Evolutionary conservation across 306 rosid genomes (phyloP).

Genomic region (Begonia loranthoides): DNA sequence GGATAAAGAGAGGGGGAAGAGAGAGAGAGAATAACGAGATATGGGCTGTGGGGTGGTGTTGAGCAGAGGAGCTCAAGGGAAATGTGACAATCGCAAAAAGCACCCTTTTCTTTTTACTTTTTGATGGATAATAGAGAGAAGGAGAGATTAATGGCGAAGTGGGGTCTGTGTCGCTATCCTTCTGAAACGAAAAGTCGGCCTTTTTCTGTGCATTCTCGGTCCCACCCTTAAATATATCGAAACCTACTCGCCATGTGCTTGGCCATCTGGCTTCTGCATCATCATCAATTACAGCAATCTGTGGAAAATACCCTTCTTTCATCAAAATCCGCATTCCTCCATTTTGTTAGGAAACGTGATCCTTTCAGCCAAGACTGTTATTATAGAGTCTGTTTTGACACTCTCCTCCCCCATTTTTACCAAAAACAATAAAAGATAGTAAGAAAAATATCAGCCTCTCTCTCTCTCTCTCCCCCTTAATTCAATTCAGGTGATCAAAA

Average conservation of each 20-base stretch:
- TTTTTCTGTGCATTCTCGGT: background rate
- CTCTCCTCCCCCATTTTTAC: no score
- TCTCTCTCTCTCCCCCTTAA: no score
- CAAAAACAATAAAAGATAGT: no score
- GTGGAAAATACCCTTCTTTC: no score
- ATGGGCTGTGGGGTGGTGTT: background rate
- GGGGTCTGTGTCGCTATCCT: constrained; percentile 7
- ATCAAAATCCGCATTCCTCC: no score
- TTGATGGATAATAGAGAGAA: constrained; percentile 4
- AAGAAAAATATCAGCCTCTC: no score
- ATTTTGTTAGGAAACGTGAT: no score
- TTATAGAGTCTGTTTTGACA: no score
- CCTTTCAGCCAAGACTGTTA: no score
- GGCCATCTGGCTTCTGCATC: background rate
- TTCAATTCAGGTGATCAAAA: no score
- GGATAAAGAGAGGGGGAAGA: constrained; percentile 1
- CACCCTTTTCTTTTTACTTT: background rate
- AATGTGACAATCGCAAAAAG: constrained; percentile 4
- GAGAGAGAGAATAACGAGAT: constrained; percentile 2
- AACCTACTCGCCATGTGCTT: constrained; percentile 5
- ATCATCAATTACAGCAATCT: no score
- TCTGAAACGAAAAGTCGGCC: constrained; percentile 2
- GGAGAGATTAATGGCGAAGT: background rate
- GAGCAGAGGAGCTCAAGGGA: constrained; percentile 6
- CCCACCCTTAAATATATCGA: constrained; percentile 9